These are phyloP conservation scores for Suillus fuscotomentosus DNA, from an alignment of 768 basidiomycete genomes.

Conservation along the genomic window DNA sequence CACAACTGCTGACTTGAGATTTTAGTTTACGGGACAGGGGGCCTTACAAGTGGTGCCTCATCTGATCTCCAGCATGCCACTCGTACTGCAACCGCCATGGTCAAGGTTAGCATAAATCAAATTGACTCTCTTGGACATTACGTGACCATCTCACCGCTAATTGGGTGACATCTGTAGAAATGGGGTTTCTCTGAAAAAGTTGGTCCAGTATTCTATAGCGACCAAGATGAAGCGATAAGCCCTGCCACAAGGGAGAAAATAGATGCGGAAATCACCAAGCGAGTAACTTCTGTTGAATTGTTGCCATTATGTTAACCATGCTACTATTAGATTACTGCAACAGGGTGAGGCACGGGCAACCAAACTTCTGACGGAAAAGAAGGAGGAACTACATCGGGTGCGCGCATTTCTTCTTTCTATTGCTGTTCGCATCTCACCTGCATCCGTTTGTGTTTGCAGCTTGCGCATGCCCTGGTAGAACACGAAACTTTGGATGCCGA, in stretches of 20 bases:
- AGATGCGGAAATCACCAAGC: constrained; percentile 84
- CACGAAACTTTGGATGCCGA: constrained; percentile 89
- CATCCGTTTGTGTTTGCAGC: constrained; percentile 39
- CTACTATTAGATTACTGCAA: constrained; percentile 53
- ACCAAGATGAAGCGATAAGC: constrained; percentile 69
- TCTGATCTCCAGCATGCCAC: constrained; percentile 86
- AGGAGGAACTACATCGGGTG: constrained; percentile 77
- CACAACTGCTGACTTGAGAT: constrained; percentile 12
- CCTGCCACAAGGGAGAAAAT: constrained; percentile 79
- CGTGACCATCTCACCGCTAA: not conserved
- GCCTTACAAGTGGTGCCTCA: constrained; percentile 89
- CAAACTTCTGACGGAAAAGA: constrained; percentile 59
- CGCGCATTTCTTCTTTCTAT: constrained; percentile 16
- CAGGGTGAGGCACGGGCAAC: constrained; percentile 67
- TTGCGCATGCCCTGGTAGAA: constrained; percentile 90
- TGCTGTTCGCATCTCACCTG: not conserved
- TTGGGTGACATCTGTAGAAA: constrained; percentile 38
- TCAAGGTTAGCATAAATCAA: constrained; percentile 58
- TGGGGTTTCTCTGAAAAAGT: constrained; percentile 80
- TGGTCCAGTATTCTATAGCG: constrained; percentile 81
- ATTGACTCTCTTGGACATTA: constrained; percentile 6
- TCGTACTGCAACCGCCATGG: constrained; percentile 78
- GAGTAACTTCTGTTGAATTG: constrained; percentile 29
- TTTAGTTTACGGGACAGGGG: constrained; percentile 82
- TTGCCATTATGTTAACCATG: not conserved